phyloP scores from a whole-genome alignment of 2,329 filamentous ascomycete genomes.

The Penicillium expansum region DNA sequence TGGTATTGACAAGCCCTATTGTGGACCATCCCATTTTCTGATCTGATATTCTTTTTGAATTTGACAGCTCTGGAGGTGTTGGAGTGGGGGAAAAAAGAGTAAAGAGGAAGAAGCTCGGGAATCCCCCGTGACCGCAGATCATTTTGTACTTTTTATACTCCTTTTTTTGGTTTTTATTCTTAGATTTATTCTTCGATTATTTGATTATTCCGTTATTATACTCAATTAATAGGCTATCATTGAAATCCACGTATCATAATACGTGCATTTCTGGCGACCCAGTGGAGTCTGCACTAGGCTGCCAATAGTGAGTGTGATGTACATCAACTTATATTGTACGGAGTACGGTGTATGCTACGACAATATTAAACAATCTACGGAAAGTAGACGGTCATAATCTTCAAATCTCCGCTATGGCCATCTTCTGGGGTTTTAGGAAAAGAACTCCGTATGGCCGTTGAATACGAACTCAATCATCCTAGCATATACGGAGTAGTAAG shows the following conservation, averaged over 20 bases:
- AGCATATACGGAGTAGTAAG: background rate
- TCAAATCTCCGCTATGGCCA: too few relatives aligned
- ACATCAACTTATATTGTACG: too few relatives aligned
- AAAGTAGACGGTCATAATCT: too few relatives aligned
- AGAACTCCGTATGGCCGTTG: background rate
- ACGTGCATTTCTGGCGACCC: background rate
- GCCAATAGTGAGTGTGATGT: too few relatives aligned
- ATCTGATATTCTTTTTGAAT: background rate
- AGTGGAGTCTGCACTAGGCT: background rate
- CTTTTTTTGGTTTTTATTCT: background rate
- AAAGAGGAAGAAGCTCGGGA: background rate
- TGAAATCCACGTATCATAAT: background rate
- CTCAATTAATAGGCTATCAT: background rate
- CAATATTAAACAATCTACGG: too few relatives aligned
- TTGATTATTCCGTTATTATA: background rate
- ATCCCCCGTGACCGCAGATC: conserved; percentile 5
- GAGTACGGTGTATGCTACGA: too few relatives aligned
- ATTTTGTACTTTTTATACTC: background rate
- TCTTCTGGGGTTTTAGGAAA: background rate
- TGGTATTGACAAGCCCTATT: background rate
- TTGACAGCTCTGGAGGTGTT: background rate
- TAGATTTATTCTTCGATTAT: background rate
- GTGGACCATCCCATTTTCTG: background rate
- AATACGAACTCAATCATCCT: background rate
- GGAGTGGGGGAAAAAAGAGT: background rate